Evolutionary conservation across 2,329 filamentous ascomycete species (phyloP).

Genomic region (Cadophora gregata): DNA sequence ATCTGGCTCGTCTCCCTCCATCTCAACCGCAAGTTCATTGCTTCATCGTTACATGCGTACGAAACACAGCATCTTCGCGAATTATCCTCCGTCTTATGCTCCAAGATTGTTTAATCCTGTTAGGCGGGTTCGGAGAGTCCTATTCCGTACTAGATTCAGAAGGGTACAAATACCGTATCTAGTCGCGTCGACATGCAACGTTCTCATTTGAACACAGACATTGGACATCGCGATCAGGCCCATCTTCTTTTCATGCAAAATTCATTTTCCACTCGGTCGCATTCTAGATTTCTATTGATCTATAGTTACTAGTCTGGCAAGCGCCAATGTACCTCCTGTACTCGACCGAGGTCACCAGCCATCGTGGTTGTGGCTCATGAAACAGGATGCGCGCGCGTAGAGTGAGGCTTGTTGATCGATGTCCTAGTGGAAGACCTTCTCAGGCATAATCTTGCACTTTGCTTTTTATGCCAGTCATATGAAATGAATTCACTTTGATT

Average conservation of each 20-base stretch:
- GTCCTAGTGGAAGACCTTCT: background rate
- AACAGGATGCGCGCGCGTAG: conserved; percentile 4
- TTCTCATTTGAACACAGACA: background rate
- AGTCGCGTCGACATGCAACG: too few species aligned
- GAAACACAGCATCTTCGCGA: too few species aligned
- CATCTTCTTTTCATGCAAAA: background rate
- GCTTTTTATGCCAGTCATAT: background rate
- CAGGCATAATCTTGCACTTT: background rate
- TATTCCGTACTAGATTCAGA: too few species aligned
- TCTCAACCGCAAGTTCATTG: background rate
- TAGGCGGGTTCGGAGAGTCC: too few species aligned
- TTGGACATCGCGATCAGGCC: background rate
- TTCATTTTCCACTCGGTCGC: background rate
- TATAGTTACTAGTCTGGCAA: background rate
- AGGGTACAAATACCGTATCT: too few species aligned
- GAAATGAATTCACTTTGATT: background rate
- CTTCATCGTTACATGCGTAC: background rate
- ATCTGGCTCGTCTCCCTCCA: too few species aligned
- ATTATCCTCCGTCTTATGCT: too few species aligned
- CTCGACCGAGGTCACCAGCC: background rate
- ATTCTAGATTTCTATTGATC: background rate
- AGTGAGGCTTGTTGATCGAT: background rate
- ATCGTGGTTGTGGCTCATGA: conserved; percentile 5
- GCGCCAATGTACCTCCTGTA: background rate
- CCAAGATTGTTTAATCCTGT: too few species aligned